Evolutionary conservation across 257 asterid species (phyloP), one percentile per base, ranked within the genome.

Genomic region (Jasminum sambac): DNA sequence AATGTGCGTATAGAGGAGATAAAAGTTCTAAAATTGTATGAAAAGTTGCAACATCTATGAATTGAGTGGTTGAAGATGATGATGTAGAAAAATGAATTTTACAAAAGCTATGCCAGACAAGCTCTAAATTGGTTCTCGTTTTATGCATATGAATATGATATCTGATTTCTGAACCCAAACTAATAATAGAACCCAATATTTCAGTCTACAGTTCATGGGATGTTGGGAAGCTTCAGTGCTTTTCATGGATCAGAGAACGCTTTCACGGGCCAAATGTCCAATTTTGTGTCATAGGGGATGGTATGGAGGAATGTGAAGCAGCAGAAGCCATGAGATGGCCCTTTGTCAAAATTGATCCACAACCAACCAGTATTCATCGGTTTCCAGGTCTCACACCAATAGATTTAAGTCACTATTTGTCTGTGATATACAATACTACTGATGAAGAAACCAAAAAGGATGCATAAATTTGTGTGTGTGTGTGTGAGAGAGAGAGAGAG

Each of bases 281-380:
- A 64, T 89, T 91, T 74, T 94, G 96, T 70, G 96, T 75, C 9
- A 86, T 94, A 26, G 96, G 99, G 36, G 96, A 94, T 77, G 96
- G 99, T 10, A 84, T 87, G 91, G 98, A 94, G 85, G 99, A 94
- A 83, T 88, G 99, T 44, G 88, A 86, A 78, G 99, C 95, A 36
- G 97, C 98, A 26, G 85, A 90, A 83, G 40, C 80, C 52, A 87
- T 90, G 97, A 81, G 63, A 74, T 93, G 97, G 98, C 98, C 97
- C 11, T 89, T 94, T 85, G 96, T 87, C 44, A 87, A 90, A 83
- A 81, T 93, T 5, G 97, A 86, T 73, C 85, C 78, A 1, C 82
- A 26, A 61, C 95, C 92, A 17, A 72, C 64, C 77, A 79, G 88
- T 76, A 77, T 73, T 41, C 91, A 88, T 68, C 83, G 96, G 44